These are phyloP conservation scores for Brassica balearica DNA, from an alignment of 441 rosid genomes.

Conservation along the genomic window DNA sequence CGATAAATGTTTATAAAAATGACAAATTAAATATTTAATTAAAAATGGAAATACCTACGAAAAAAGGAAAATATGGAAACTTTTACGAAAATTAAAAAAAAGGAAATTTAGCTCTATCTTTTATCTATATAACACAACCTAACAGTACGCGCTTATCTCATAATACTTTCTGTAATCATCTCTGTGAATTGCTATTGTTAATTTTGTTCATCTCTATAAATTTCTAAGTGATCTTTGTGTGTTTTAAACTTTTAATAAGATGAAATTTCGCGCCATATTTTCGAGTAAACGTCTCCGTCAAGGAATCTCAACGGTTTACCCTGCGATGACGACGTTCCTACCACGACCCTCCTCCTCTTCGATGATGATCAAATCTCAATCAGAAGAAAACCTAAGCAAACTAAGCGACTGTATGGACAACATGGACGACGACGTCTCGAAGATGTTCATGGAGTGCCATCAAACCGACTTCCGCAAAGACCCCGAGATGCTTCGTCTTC, in stretches of 20 bases:
- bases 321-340: background rate
- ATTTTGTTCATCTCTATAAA: background rate
- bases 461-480: background rate
- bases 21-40: too few relatives aligned
- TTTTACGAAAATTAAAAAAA: too few relatives aligned
- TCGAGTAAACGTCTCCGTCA: background rate
- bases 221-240: background rate
- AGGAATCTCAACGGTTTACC: background rate
- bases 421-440: conserved; percentile 29
- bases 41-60: too few relatives aligned
- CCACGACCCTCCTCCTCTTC: background rate
- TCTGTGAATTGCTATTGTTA: background rate
- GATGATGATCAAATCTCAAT: background rate
- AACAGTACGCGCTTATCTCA: background rate
- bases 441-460: conserved; percentile 7
- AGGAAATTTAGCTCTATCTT: too few relatives aligned
- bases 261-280: background rate
- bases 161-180: background rate
- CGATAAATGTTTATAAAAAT: too few relatives aligned
- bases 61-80: too few relatives aligned
- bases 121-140: too few relatives aligned
- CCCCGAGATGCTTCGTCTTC: background rate
- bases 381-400: conserved; percentile 3
- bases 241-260: background rate
- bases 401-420: conserved; percentile 23